Evolutionary conservation across 2,329 filamentous ascomycete species (phyloP).

Genomic region (Chalara sp.): DNA sequence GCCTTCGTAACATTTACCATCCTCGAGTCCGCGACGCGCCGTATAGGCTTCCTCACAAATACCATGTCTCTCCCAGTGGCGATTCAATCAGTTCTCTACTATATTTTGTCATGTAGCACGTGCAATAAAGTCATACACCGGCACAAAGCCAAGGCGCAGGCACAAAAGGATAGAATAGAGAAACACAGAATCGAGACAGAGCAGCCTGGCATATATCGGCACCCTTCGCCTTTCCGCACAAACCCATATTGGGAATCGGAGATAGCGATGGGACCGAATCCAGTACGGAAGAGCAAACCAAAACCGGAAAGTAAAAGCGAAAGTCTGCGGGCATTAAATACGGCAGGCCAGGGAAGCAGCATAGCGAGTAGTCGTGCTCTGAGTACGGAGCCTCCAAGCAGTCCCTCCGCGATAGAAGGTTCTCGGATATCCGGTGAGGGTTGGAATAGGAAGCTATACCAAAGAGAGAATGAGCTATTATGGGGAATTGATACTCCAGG

Average conservation of each 20-base stretch:
- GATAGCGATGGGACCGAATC: constrained; percentile 71
- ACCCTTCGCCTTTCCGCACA: constrained; percentile 76
- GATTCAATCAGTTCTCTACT: constrained; percentile 72
- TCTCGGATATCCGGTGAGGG: constrained; percentile 42
- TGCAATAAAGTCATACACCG: constrained; percentile 67
- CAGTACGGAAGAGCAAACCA: constrained; percentile 55
- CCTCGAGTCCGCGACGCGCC: no score
- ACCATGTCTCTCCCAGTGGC: constrained; percentile 49
- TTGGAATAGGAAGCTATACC: constrained; percentile 74
- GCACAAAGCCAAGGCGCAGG: constrained; percentile 63
- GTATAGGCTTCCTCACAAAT: no score
- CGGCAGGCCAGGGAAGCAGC: constrained; percentile 49
- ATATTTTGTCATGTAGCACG: constrained; percentile 70
- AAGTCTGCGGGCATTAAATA: constrained; percentile 54
- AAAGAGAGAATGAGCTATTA: constrained; percentile 80
- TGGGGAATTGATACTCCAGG: constrained; percentile 59
- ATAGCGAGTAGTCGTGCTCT: constrained; percentile 29
- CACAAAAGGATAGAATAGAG: constrained; percentile 59
- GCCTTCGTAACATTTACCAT: no score
- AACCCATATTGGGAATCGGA: constrained; percentile 88
- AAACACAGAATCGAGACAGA: constrained; percentile 59
- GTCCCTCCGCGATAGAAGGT: constrained; percentile 40
- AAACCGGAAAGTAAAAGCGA: constrained; percentile 44
- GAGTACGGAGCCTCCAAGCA: constrained; percentile 29
- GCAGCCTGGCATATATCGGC: constrained; percentile 67